Base-by-base conservation (phyloP, 2,329 filamentous ascomycete genomes). In the Nemania serpens region DNA sequence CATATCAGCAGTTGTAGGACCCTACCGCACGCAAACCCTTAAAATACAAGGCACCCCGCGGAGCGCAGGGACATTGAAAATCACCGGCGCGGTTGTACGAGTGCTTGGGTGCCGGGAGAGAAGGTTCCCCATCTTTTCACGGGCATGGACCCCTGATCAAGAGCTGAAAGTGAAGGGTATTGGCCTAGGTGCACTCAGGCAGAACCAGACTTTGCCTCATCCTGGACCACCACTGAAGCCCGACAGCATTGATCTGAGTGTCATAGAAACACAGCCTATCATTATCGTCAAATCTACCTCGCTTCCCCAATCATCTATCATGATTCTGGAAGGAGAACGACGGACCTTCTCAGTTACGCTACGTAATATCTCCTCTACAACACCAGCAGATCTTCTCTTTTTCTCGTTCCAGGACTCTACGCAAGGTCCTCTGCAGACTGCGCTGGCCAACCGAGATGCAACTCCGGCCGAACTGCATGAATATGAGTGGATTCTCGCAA, bases 381-480 rank as follows among this genome's bases (percentile, higher is more conserved):
- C 89, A 1, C 81, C 91, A 1, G 91, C 91, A 1, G 91, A 97
- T 71, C 88, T 98, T 57, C 79, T 97, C 37, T 82, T 95, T 25
- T 92, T 97, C 61, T 93, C 91, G 0, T 96, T 96, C 73, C 88
- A 93, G 68, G 93, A 97, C 76, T 96, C 93, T 0, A 93, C 92
- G 0, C 91, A 92, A 63, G 84, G 83, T 6, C 87, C 91, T 9
- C 80, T 97, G 15, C 91, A 94, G 69, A 81, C 87, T 37, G 91
- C 91, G 0, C 80, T 96, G 47, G 83, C 80, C 55, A 92, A 88
- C 69, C 90, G 91, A 70, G 91, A 96, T 68, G 85, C 93, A 2
- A 86, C 89, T 10, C 85, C 90, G 0, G 86, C 88, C 1, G 93
- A 97, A 71, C 77, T 95, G 5, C 93, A 96, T 72, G 93, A 97